Evolutionary conservation across 805 yeast genomes (phyloP).

Genomic region (Starmerella ratchasimensis): DNA sequence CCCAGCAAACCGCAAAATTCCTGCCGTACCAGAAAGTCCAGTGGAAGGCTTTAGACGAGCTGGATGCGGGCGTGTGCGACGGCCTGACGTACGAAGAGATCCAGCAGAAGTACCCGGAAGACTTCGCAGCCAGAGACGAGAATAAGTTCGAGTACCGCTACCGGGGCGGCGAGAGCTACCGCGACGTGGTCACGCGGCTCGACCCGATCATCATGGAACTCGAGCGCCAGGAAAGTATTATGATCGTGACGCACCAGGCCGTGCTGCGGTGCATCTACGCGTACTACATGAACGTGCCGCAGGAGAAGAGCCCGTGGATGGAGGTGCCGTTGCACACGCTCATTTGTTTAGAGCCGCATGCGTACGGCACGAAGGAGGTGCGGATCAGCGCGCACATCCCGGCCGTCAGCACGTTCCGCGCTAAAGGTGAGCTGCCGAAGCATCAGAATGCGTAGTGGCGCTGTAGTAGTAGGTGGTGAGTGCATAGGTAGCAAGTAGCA

Average conservation of each 20-base stretch:
- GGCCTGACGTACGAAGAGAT: constrained; percentile 94
- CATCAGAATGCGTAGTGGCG: constrained; percentile 2
- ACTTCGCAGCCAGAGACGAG: constrained; percentile 88
- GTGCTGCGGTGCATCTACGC: constrained; percentile 93
- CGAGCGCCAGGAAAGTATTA: constrained; percentile 89
- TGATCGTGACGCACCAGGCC: constrained; percentile 95
- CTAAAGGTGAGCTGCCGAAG: constrained; percentile 55
- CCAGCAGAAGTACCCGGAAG: constrained; percentile 75
- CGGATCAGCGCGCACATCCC: constrained; percentile 92
- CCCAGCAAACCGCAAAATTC: constrained; percentile 80
- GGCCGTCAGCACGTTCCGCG: constrained; percentile 93
- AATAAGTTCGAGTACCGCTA: constrained; percentile 91
- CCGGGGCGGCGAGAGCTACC: constrained; percentile 92
- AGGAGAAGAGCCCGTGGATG: constrained; percentile 98
- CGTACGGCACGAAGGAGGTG: constrained; percentile 77
- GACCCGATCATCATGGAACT: constrained; percentile 98
- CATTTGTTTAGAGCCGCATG: constrained; percentile 89
- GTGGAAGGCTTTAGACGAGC: constrained; percentile 95
- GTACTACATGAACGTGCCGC: constrained; percentile 96
- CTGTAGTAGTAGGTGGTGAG: no score
- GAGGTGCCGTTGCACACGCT: constrained; percentile 92
- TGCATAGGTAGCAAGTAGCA: no score
- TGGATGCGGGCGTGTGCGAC: constrained; percentile 96
- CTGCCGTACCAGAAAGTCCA: constrained; percentile 70
- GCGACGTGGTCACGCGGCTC: constrained; percentile 85